Conservation (phyloP, 306 rosid genomes). For the Hippophae rhamnoides region DNA sequence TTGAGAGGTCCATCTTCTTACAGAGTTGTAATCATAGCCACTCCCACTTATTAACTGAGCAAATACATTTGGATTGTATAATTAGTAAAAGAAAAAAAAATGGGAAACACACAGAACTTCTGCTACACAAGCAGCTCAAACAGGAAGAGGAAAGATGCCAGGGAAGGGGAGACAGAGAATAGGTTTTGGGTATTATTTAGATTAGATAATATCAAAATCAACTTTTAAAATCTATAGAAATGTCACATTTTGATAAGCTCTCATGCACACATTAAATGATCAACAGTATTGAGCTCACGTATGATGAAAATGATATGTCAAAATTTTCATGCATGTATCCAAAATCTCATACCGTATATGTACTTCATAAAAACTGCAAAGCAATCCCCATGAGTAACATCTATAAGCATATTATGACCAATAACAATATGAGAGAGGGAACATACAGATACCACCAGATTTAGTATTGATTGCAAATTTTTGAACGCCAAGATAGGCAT, state of each 20-base stretch:
- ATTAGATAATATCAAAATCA: neutral
- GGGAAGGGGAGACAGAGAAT: neutral
- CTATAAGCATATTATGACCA: neutral
- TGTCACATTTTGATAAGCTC: neutral
- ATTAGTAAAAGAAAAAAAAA: neutral
- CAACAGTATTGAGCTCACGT: neutral
- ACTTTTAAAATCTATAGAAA: neutral
- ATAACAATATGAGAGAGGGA: neutral
- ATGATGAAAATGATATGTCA: neutral
- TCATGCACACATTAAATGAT: too few species aligned
- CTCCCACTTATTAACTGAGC: slow-evolving; percentile 62
- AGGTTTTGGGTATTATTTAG: neutral
- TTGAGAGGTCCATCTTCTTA: slow-evolving; percentile 83
- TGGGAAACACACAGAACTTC: neutral
- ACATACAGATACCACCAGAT: neutral
- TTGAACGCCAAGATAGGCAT: too few species aligned
- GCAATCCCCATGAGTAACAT: neutral
- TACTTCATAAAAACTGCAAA: neutral
- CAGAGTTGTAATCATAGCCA: slow-evolving; percentile 81
- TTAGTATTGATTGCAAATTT: neutral
- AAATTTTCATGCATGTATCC: neutral
- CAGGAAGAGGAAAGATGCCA: neutral
- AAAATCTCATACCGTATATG: neutral
- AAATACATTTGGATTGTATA: slow-evolving; percentile 8
- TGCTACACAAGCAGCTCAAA: neutral